Conservation (phyloP, 208 protist genomes). For the Trichomonas gallinae region DNA sequence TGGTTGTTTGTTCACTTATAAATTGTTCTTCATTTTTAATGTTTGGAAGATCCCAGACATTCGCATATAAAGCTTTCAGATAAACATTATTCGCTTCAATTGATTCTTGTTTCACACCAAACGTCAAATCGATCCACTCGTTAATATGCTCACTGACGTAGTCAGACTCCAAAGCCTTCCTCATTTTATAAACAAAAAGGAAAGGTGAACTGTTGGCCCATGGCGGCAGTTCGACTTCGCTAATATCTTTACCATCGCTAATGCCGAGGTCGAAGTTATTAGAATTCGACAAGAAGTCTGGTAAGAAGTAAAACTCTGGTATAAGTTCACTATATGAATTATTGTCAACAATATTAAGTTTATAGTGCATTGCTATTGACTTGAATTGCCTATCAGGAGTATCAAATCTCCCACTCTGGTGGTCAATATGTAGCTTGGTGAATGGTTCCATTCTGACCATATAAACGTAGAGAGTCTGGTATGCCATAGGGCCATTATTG, state of each 20-base stretch:
- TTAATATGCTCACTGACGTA: neutral
- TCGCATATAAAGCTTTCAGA: neutral
- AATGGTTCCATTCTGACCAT: neutral
- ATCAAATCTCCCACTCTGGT: slow-evolving; percentile 16
- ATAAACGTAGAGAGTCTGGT: neutral
- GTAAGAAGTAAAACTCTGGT: neutral
- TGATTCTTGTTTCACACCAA: neutral
- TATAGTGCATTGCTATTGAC: neutral
- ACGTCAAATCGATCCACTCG: slow-evolving; percentile 12
- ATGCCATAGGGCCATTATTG: neutral
- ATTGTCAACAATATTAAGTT: neutral
- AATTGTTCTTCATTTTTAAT: neutral
- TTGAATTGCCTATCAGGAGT: neutral
- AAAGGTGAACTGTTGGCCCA: slow-evolving; percentile 27
- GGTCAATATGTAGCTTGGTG: neutral
- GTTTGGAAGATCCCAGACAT: neutral
- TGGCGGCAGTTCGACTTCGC: slow-evolving; percentile 36
- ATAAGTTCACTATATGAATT: neutral
- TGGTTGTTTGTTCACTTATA: neutral
- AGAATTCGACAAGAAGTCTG: neutral
- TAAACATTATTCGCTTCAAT: neutral
- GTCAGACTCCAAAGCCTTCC: neutral
- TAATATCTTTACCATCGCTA: neutral
- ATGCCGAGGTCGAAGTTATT: neutral
- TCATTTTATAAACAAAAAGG: neutral